phyloP scores from a whole-genome alignment of 805 yeast genomes.

The Monosporozyma servazzii region DNA sequence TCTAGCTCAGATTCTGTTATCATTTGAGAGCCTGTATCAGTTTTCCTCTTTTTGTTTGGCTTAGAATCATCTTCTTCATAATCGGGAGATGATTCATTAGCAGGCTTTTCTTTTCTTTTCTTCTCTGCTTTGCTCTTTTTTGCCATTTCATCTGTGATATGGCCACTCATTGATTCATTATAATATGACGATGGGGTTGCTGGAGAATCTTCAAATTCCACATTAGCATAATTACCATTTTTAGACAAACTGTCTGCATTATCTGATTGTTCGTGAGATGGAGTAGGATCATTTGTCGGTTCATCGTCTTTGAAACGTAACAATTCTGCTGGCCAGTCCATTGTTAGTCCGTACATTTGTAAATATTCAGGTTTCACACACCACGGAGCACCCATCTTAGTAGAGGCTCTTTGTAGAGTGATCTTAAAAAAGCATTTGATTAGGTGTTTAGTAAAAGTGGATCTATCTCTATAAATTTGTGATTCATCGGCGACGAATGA shows the following conservation, averaged over 20 bases:
- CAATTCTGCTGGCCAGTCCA: constrained; percentile 29
- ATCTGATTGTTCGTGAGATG: background rate
- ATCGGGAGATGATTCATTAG: background rate
- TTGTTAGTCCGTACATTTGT: constrained; percentile 26
- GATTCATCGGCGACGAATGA: constrained; percentile 65
- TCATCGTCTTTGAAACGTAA: constrained; percentile 27
- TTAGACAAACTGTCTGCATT: background rate
- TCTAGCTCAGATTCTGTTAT: background rate
- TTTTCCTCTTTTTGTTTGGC: constrained; percentile 1
- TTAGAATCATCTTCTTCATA: background rate
- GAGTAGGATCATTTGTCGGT: constrained; percentile 3
- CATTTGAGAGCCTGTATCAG: background rate
- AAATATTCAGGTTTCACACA: constrained; percentile 65
- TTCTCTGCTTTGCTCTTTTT: background rate
- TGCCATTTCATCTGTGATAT: background rate
- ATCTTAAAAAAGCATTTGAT: constrained; percentile 83
- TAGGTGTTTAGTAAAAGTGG: constrained; percentile 79
- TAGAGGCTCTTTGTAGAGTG: constrained; percentile 56
- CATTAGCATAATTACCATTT: background rate
- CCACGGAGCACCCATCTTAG: constrained; percentile 94
- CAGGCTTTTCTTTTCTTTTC: background rate
- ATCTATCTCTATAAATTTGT: constrained; percentile 73
- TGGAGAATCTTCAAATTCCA: background rate
- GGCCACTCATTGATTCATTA: background rate
- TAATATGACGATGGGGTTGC: background rate